Evolutionary conservation across 2,329 filamentous ascomycete species (phyloP).

Genomic region (Nemania sp.): DNA sequence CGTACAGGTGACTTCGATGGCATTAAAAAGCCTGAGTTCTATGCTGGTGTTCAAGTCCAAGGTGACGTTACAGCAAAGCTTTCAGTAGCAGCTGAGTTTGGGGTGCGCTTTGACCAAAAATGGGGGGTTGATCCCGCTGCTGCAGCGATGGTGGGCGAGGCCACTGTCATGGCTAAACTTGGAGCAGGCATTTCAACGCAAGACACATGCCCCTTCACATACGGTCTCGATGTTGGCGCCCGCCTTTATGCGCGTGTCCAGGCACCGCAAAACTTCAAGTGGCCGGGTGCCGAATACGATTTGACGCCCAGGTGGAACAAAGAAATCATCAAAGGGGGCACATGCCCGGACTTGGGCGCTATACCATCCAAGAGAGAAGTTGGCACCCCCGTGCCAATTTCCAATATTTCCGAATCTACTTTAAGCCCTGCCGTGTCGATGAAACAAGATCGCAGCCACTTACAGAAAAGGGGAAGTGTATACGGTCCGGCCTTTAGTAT

Average conservation of each 20-base stretch:
- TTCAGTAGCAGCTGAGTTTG: no score
- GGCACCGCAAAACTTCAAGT: not conserved
- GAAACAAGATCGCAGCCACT: no score
- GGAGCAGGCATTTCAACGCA: not conserved
- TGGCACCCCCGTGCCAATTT: no score
- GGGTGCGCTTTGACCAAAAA: no score
- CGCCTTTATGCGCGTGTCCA: not conserved
- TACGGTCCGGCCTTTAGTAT: no score
- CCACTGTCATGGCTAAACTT: not conserved
- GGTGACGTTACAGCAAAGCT: not conserved
- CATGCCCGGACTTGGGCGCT: not conserved
- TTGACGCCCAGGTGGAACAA: not conserved
- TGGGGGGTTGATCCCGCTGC: slow-evolving; percentile 4
- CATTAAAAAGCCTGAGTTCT: no score
- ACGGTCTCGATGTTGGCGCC: slow-evolving; percentile 2
- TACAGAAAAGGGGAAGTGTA: no score
- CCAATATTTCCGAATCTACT: no score
- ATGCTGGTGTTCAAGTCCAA: not conserved
- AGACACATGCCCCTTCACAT: no score
- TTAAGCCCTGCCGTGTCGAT: no score
- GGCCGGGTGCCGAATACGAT: slow-evolving; percentile 1
- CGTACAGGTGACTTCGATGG: not conserved
- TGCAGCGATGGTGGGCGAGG: not conserved
- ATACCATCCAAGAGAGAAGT: slow-evolving; percentile 4
- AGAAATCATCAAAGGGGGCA: not conserved